Conservation (phyloP, 2,329 filamentous ascomycete species). For the Biscogniauxia marginata region DNA sequence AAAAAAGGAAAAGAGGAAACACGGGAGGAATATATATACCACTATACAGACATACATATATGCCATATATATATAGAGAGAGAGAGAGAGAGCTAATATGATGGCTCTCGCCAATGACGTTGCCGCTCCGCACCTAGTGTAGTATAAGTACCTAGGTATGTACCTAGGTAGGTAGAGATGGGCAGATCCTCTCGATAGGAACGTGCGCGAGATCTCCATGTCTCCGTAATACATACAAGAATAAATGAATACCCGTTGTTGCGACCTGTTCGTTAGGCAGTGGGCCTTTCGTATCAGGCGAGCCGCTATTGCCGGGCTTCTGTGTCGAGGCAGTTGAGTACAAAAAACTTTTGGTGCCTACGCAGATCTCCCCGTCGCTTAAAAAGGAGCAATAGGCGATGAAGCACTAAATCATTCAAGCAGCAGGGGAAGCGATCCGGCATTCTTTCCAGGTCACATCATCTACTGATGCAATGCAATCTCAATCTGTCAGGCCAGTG, state of each 20-base stretch:
- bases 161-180: too few relatives aligned
- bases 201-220: constrained; percentile 14
- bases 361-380: constrained; percentile 23
- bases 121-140: background rate
- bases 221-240: constrained; percentile 10
- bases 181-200: background rate
- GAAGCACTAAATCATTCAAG: constrained; percentile 13
- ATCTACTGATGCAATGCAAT: constrained; percentile 12
- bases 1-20: background rate
- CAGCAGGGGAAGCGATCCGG: constrained; percentile 14
- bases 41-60: too few relatives aligned
- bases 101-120: background rate
- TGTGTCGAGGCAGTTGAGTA: constrained; percentile 15
- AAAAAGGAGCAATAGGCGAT: constrained; percentile 6
- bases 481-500: background rate
- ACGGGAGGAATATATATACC: background rate
- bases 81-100: background rate
- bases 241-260: background rate
- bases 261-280: constrained; percentile 12
- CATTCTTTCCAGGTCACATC: constrained; percentile 14
- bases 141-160: too few relatives aligned
- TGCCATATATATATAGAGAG: background rate
- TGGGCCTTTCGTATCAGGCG: constrained; percentile 28
- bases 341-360: constrained; percentile 12
- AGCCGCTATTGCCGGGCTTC: constrained; percentile 24